Conservation (phyloP, 495 filamentous ascomycete species). For the Parathielavia appendiculata region DNA sequence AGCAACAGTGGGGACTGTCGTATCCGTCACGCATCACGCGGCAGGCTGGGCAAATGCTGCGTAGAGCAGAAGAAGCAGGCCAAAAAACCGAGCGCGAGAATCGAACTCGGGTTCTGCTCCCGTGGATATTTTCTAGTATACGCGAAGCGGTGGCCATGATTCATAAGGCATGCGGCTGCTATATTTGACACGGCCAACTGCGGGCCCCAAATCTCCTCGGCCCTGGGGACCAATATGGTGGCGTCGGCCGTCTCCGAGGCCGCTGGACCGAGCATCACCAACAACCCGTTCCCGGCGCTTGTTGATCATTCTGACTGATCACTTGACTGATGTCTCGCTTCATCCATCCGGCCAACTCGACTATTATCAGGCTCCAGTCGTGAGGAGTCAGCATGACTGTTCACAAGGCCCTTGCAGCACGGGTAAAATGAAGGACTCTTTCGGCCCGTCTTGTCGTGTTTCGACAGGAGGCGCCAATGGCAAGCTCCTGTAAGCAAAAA, state of each 20-base stretch:
- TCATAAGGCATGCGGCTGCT: not conserved
- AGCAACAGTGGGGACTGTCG: conserved; percentile 3
- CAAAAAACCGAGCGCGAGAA: too few relatives aligned
- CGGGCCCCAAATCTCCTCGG: not conserved
- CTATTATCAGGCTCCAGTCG: too few relatives aligned
- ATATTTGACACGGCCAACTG: not conserved
- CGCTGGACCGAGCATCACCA: not conserved
- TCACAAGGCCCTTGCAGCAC: not conserved
- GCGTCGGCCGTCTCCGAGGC: not conserved
- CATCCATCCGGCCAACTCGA: too few relatives aligned
- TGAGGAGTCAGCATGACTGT: too few relatives aligned
- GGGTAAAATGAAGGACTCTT: not conserved
- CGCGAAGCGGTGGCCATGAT: not conserved
- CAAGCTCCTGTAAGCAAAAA: not conserved
- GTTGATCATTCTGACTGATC: not conserved
- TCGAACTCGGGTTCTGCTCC: too few relatives aligned
- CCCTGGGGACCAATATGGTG: not conserved
- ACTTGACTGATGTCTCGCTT: not conserved
- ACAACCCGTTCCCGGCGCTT: not conserved
- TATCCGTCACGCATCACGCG: not conserved
- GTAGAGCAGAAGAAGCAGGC: too few relatives aligned
- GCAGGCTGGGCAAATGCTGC: too few relatives aligned
- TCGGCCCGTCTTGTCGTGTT: conserved; percentile 5
- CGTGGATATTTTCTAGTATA: too few relatives aligned
- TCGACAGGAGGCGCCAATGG: not conserved